Evolutionary conservation across 192 early-diverging fungal species (phyloP).

Genomic region (Backusella parvicylindrica): DNA sequence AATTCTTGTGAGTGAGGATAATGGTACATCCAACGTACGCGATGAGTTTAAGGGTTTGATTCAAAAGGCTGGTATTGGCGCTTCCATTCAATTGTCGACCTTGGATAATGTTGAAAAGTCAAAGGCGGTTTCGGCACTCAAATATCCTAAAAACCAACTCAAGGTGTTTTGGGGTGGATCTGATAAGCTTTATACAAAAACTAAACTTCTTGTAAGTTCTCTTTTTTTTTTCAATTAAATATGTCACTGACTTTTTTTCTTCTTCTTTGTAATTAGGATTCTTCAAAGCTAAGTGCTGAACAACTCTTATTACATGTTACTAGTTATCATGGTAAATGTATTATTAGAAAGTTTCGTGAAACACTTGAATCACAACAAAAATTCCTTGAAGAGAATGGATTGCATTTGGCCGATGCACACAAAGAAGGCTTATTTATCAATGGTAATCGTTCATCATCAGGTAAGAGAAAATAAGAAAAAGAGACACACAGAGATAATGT

Average conservation of each 20-base stretch:
- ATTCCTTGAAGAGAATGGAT: conserved; percentile 26
- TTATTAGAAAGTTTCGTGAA: conserved; percentile 42
- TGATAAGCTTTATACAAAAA: conserved; percentile 13
- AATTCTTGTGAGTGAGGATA: conserved; percentile 14
- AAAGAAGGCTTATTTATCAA: conserved; percentile 8
- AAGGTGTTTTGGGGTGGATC: conserved; percentile 37
- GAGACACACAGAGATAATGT: background rate
- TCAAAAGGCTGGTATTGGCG: conserved; percentile 33
- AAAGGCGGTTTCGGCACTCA: conserved; percentile 33
- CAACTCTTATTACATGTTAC: conserved; percentile 40
- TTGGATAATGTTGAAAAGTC: conserved; percentile 12
- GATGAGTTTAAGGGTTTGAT: conserved; percentile 31
- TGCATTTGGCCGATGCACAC: conserved; percentile 21
- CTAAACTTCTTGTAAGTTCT: conserved; percentile 9
- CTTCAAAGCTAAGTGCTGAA: conserved; percentile 41
- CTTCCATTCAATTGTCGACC: conserved; percentile 24
- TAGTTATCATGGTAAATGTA: conserved; percentile 37
- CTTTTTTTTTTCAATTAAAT: background rate
- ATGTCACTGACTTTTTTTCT: background rate
- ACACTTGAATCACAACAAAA: conserved; percentile 37
- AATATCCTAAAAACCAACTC: conserved; percentile 45
- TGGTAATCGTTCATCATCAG: conserved; percentile 7
- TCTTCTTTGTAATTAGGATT: conserved; percentile 21
- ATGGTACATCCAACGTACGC: background rate
- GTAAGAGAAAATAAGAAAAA: conserved; percentile 14